A percentile compares a stretch with the other conserved stretches of the same genome.
These are phyloP conservation scores for Articulospora tetracladia DNA, from an alignment of 495 filamentous ascomycete species.

Conservation along the genomic window DNA sequence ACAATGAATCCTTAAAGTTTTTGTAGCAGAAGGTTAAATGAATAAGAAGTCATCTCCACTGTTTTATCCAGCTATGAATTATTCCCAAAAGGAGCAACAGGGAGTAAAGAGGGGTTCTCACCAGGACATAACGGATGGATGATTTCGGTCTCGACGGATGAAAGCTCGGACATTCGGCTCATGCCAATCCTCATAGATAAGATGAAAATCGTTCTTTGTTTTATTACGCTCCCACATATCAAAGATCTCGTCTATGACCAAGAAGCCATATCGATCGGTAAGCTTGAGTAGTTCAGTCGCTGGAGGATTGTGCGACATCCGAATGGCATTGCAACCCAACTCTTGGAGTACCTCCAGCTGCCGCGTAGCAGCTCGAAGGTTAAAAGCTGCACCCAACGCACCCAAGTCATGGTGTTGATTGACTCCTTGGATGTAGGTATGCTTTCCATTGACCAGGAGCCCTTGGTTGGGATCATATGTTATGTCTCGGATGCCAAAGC, in stretches of 20 bases:
- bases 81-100: neutral
- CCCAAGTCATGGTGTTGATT: conserved; percentile 47
- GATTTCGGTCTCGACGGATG: conserved; percentile 45
- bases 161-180: conserved; percentile 43
- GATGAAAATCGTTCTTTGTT: conserved; percentile 40
- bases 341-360: conserved; percentile 42
- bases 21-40: no score
- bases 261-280: conserved; percentile 51
- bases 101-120: neutral
- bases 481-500: conserved; percentile 42
- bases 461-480: conserved; percentile 35
- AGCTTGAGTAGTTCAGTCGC: conserved; percentile 52
- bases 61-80: no score
- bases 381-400: conserved; percentile 41
- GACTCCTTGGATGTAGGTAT: conserved; percentile 35
- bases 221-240: conserved; percentile 41
- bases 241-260: conserved; percentile 53
- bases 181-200: conserved; percentile 43
- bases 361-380: conserved; percentile 38
- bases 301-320: conserved; percentile 47
- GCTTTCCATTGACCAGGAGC: conserved; percentile 37
- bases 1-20: no score
- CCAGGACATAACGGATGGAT: conserved; percentile 47
- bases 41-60: no score
- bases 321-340: conserved; percentile 44